Evolutionary conservation across 805 yeast genomes (phyloP).

Genomic region (Candida awuae): DNA sequence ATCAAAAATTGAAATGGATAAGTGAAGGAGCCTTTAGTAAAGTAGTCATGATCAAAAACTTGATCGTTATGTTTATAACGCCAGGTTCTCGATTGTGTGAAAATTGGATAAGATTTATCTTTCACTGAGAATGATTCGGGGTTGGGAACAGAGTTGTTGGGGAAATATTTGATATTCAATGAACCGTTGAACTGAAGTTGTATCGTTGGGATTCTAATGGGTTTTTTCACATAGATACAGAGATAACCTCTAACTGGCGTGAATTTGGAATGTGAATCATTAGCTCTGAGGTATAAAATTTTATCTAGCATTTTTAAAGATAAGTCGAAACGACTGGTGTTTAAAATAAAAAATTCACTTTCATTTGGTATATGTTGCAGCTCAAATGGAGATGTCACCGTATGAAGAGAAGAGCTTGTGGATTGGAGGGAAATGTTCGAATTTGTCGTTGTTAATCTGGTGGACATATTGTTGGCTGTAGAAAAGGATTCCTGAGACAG

Average conservation of each 20-base stretch:
- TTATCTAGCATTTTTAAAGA: constrained; percentile 12
- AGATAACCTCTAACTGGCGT: constrained; percentile 21
- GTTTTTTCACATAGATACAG: constrained; percentile 14
- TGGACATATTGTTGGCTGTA: too few species aligned
- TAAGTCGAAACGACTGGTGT: constrained; percentile 2
- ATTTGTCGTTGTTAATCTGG: not conserved
- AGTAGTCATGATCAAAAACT: constrained; percentile 7
- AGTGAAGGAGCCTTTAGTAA: constrained; percentile 18
- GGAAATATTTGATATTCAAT: constrained; percentile 5
- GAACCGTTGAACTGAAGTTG: constrained; percentile 14
- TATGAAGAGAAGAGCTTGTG: not conserved
- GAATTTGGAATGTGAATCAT: not conserved
- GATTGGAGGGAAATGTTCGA: constrained; percentile 1
- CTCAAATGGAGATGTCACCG: constrained; percentile 2
- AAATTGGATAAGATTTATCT: not conserved
- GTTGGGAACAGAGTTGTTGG: not conserved
- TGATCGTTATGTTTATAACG: constrained; percentile 8
- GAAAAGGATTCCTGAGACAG: too few species aligned
- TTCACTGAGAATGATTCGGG: not conserved
- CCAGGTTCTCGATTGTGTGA: constrained; percentile 10
- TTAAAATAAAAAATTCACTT: constrained; percentile 2
- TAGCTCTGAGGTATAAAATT: constrained; percentile 10
- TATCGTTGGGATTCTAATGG: constrained; percentile 11
- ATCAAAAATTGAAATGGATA: constrained; percentile 24
- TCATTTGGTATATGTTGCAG: constrained; percentile 5